Evolutionary conservation across 306 rosid genomes (phyloP).

Genomic region (Malus domestica): DNA sequence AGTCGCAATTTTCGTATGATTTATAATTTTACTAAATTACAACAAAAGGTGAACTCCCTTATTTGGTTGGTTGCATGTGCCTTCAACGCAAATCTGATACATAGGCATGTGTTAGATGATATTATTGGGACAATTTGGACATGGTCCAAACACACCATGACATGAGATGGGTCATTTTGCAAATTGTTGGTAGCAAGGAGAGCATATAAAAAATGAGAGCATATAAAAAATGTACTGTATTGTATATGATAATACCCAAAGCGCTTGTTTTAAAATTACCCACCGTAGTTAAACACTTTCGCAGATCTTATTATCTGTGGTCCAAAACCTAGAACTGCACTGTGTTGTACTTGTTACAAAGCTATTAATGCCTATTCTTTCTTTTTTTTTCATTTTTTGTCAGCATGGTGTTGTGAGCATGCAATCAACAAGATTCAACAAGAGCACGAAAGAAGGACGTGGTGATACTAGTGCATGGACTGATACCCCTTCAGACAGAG

Average conservation of each 20-base stretch:
- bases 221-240: not conserved
- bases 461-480: constrained; percentile 94
- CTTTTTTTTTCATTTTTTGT: not conserved
- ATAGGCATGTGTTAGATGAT: not conserved
- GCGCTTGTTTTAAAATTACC: too few relatives aligned
- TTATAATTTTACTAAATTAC: not conserved
- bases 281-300: too few relatives aligned
- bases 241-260: not conserved
- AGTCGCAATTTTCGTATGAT: not conserved
- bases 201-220: not conserved
- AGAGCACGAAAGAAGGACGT: constrained; percentile 65
- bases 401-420: constrained; percentile 57
- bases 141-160: not conserved
- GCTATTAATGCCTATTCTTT: not conserved
- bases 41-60: not conserved
- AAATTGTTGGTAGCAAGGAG: not conserved
- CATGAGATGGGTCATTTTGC: not conserved
- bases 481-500: constrained; percentile 78
- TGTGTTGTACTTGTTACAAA: not conserved
- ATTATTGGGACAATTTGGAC: not conserved
- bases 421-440: constrained; percentile 69
- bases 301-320: too few relatives aligned
- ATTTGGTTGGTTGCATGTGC: not conserved
- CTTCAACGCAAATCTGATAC: not conserved
- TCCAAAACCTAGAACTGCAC: not conserved